Conservation (phyloP, 1,284 basidiomycete genomes). For the Cryptococcus neoformans region DNA sequence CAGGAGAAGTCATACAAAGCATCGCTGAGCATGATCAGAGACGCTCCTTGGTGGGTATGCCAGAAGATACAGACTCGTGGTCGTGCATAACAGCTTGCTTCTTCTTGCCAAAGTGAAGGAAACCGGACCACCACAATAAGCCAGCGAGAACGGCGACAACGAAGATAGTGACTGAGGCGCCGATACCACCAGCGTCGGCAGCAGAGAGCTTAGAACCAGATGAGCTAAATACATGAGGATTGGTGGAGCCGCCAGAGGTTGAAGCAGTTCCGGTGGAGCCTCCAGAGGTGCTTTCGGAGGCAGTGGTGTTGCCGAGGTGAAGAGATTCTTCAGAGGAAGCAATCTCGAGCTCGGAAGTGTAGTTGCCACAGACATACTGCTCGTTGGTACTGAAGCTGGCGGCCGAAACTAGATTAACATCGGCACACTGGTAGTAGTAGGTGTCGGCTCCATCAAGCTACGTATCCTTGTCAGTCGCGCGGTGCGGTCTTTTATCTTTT, state of each 20-base stretch:
- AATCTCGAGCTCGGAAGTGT: conserved; percentile 11
- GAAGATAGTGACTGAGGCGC: conserved; percentile 14
- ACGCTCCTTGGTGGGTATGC: neutral
- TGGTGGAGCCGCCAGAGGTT: neutral
- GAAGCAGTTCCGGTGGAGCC: neutral
- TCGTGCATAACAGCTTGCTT: neutral
- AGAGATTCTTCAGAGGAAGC: conserved; percentile 7
- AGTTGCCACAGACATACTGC: conserved; percentile 21
- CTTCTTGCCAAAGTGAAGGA: conserved; percentile 15
- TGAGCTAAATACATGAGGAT: neutral
- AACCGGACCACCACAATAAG: conserved; percentile 6
- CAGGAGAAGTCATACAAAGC: too few relatives aligned
- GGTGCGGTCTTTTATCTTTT: neutral
- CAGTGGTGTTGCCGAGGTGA: neutral
- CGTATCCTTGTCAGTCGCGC: neutral
- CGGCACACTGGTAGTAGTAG: conserved; percentile 31
- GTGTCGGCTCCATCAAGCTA: conserved; percentile 13
- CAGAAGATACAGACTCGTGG: neutral
- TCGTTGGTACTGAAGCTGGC: conserved; percentile 7
- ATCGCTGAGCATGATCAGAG: too few relatives aligned
- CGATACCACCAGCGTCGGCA: conserved; percentile 19
- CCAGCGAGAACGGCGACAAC: conserved; percentile 8
- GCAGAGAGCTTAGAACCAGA: conserved; percentile 6
- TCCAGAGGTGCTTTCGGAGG: neutral
- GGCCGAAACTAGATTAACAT: conserved; percentile 22